Evolutionary conservation across 345 rosid species (phyloP).

Genomic region (Kandelia obovata): DNA sequence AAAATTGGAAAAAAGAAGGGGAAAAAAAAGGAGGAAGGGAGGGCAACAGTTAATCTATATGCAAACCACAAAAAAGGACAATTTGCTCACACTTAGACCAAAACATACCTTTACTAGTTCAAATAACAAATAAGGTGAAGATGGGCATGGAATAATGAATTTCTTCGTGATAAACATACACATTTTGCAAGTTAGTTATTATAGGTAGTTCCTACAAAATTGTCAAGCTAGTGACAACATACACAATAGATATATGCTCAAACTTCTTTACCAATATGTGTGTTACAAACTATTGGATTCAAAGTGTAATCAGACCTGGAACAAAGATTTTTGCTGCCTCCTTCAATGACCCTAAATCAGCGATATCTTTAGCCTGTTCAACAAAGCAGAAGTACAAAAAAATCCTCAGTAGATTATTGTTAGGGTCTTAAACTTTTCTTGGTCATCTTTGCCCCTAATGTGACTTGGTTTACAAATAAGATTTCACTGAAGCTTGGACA

Average conservation of each 20-base stretch:
- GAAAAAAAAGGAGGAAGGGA: neutral
- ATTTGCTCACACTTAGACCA: neutral
- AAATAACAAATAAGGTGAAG: too few relatives aligned
- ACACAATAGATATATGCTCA: too few relatives aligned
- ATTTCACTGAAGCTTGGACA: neutral
- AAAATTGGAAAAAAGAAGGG: neutral
- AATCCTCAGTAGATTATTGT: neutral
- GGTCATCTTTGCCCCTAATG: neutral
- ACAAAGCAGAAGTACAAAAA: conserved; percentile 11
- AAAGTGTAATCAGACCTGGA: conserved; percentile 50
- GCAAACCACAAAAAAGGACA: neutral
- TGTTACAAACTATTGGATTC: neutral
- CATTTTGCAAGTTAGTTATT: too few relatives aligned
- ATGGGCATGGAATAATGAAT: too few relatives aligned
- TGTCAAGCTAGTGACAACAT: too few relatives aligned
- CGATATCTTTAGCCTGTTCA: conserved; percentile 77
- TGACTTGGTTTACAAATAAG: neutral
- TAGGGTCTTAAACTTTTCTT: conserved; percentile 2
- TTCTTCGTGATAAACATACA: too few relatives aligned
- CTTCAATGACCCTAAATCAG: conserved; percentile 78
- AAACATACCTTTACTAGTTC: too few relatives aligned
- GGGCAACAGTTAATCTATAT: neutral
- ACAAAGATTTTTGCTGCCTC: conserved; percentile 77
- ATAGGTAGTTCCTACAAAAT: too few relatives aligned
- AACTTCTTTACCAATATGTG: too few relatives aligned